phyloP scores from a whole-genome alignment of 495 filamentous ascomycete species.

The Hyaloscypha bicolor region DNA sequence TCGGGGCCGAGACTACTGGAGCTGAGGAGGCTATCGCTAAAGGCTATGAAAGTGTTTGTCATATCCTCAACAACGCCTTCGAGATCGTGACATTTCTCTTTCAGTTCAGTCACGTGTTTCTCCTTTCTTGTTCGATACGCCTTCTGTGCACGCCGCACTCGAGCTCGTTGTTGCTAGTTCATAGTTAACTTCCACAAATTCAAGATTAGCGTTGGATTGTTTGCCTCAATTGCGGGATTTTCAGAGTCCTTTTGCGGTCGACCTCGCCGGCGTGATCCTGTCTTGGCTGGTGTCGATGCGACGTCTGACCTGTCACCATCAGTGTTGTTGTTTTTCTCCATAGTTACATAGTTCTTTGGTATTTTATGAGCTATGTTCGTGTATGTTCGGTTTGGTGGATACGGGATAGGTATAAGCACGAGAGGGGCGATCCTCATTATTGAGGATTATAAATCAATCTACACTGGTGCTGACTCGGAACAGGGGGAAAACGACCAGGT shows the following conservation, averaged over 20 bases:
- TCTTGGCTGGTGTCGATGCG: background rate
- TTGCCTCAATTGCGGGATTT: background rate
- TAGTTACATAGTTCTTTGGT: background rate
- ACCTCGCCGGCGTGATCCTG: background rate
- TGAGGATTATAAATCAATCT: no score
- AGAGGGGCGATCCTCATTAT: no score
- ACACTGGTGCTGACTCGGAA: no score
- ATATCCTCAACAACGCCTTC: slow-evolving; percentile 18
- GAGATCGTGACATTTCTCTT: slow-evolving; percentile 7
- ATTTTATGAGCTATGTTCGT: background rate
- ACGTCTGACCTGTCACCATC: background rate
- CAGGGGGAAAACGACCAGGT: no score
- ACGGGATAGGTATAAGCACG: no score
- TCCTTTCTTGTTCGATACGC: slow-evolving; percentile 15
- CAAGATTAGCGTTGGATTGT: background rate
- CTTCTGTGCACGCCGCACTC: slow-evolving; percentile 10
- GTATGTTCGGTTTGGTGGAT: background rate
- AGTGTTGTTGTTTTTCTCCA: background rate
- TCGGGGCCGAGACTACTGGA: background rate
- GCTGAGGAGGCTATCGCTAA: slow-evolving; percentile 8
- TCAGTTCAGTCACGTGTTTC: slow-evolving; percentile 1
- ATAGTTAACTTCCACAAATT: background rate
- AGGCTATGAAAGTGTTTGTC: slow-evolving; percentile 14
- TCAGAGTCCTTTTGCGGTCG: background rate
- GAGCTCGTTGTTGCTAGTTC: slow-evolving; percentile 1